Base-by-base conservation (phyloP, 2,329 filamentous ascomycete species). In the Stagonosporopsis tanaceti region DNA sequence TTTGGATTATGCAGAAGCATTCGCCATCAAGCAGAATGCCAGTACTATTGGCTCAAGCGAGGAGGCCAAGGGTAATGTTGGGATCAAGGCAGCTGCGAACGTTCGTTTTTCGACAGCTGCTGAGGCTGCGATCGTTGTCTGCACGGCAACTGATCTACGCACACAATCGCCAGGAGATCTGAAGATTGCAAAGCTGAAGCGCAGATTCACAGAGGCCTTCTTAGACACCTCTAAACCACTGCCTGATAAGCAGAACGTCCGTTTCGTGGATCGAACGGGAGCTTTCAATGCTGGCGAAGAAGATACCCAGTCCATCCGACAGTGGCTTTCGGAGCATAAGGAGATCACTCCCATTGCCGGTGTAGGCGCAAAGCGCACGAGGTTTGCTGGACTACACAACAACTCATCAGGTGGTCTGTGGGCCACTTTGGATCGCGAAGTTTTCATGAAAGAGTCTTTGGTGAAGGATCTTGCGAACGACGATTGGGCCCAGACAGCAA, bases 321-420 rank as follows among this genome's bases (percentile, higher is more conserved):
- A 75, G n/a, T 83, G 81, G 76, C 61, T 85, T n/a, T 59, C 66
- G 7, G 70, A 77, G 34, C 77, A 84, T 60, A 52, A 69, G 34
- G 69, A 79, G n/a, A 69, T 82, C 3, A 72, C 73, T 53, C 81
- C 83, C 3, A 74, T 85, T 15, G 82, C 79, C 42, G 76, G 77
- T 27, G 69, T 81, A 34, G 73, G 73, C n/a, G 77, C 76, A 4
- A 78, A 77, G 53, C 78, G 83, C 12, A 78, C 78, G 15, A 77
- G 83, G 14, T 82, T 84, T 54, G 67, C 78, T 41, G 82, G 82
- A 15, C 70, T 83, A 3, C 76, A 76, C 27, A 82, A 83, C 53
- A 77, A 72, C 41, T 59, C 65, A 7, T 68, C 71, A n/a, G 74
- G 76, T 27, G 77, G 80, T 8, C 68, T 78, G 9, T 79, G 83